phyloP scores from a whole-genome alignment of 1,139 yeast species.

The Candida sanyaensis region DNA sequence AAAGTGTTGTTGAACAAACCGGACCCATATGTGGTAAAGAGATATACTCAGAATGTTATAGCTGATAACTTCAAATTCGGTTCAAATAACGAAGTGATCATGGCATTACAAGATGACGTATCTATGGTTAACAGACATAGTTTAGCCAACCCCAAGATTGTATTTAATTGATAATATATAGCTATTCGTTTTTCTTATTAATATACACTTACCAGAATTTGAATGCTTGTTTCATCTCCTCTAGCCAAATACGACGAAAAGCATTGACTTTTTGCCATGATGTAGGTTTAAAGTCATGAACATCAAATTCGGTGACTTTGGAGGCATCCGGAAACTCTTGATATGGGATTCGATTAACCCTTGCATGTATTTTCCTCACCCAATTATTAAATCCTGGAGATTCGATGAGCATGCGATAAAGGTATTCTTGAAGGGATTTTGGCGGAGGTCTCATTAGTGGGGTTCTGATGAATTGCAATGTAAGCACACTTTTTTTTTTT shows the following conservation, averaged over 20 bases:
- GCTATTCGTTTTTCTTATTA: slow-evolving; percentile 1
- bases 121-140: slow-evolving; percentile 60
- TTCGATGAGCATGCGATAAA: slow-evolving; percentile 50
- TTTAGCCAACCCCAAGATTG: slow-evolving; percentile 53
- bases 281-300: slow-evolving; percentile 48
- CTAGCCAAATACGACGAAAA: slow-evolving; percentile 58
- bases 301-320: slow-evolving; percentile 19
- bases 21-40: slow-evolving; percentile 63
- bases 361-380: slow-evolving; percentile 66
- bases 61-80: slow-evolving; percentile 82
- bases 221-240: slow-evolving; percentile 60
- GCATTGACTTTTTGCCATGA: slow-evolving; percentile 59
- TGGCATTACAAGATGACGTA: slow-evolving; percentile 73
- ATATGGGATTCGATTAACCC: slow-evolving; percentile 59
- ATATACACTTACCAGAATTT: slow-evolving; percentile 32
- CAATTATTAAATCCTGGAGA: slow-evolving; percentile 69
- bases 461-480: too few species aligned
- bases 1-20: slow-evolving; percentile 51
- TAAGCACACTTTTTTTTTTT: too few species aligned
- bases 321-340: slow-evolving; percentile 17
- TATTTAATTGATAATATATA: slow-evolving; percentile 8
- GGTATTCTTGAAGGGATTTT: slow-evolving; percentile 47
- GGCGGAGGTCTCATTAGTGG: slow-evolving; percentile 28
- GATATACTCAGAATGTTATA: slow-evolving; percentile 62
- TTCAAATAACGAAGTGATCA: slow-evolving; percentile 66